Conservation (phyloP, 306 rosid genomes). For the Alnus rubra region DNA sequence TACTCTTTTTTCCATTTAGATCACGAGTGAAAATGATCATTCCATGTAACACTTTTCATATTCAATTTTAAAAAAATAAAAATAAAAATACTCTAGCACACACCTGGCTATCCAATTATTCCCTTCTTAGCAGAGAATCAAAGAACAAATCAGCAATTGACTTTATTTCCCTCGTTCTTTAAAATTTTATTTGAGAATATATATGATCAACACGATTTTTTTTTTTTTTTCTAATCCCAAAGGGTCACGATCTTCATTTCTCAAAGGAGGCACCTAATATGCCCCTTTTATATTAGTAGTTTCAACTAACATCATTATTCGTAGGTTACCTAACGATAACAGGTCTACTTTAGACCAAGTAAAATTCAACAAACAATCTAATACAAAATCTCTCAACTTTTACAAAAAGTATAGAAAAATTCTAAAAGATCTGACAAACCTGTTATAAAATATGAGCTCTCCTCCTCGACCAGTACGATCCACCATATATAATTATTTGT, state of each 20-base stretch:
- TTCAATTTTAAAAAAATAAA: too few species aligned
- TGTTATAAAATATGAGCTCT: too few species aligned
- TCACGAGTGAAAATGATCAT: too few species aligned
- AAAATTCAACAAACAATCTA: background rate
- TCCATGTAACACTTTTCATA: too few species aligned
- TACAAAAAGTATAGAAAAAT: background rate
- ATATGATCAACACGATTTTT: background rate
- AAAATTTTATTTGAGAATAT: background rate
- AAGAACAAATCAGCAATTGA: background rate
- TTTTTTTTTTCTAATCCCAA: background rate
- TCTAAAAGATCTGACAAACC: background rate
- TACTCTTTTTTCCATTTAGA: too few species aligned
- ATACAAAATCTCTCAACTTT: background rate
- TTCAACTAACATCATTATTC: background rate
- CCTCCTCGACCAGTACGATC: too few species aligned
- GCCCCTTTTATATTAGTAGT: background rate
- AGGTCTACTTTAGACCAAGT: slow-evolving; percentile 2
- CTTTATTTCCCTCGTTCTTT: background rate
- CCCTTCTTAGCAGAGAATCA: background rate
- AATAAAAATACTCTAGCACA: too few species aligned
- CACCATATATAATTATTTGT: too few species aligned
- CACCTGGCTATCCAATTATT: background rate
- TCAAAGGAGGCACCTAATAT: background rate
- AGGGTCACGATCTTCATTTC: background rate
- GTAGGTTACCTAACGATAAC: background rate